A percentile compares a stretch with the other conserved stretches of the same genome.
phyloP scores from a whole-genome alignment of 73 alveolate genomes.

The Symbiodinium pilosum region DNA sequence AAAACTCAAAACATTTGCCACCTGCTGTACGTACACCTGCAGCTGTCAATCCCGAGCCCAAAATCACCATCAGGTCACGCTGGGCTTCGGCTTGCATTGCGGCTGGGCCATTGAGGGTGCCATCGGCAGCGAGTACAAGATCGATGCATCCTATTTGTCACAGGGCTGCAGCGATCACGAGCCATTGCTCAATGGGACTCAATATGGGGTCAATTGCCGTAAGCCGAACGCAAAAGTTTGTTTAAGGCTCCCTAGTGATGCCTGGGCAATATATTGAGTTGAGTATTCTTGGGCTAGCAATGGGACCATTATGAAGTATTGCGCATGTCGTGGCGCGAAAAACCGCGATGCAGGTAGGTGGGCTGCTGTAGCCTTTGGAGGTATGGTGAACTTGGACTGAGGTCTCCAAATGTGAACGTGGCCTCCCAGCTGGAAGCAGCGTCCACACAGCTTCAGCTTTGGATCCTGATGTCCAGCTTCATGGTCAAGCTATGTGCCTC shows the following conservation, averaged over 20 bases:
- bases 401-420: slow-evolving; percentile 95
- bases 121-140: slow-evolving; percentile 98
- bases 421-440: slow-evolving; percentile 95
- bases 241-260: too few species aligned
- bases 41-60: too few species aligned
- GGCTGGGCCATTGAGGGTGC: slow-evolving; percentile 99
- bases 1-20: too few species aligned
- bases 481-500: slow-evolving; percentile 70
- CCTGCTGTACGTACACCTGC: too few species aligned
- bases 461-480: slow-evolving; percentile 73
- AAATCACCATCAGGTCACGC: slow-evolving; percentile 96
- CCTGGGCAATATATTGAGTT: too few species aligned
- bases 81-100: slow-evolving; percentile 98
- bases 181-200: too few species aligned
- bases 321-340: too few species aligned
- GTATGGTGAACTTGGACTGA: not conserved
- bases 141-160: slow-evolving; percentile 98
- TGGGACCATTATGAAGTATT: too few species aligned
- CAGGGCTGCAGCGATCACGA: not conserved
- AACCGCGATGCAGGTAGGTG: not conserved
- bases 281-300: too few species aligned
- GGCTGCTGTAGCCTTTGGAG: not conserved
- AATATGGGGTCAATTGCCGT: too few species aligned
- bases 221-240: not conserved
- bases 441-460: slow-evolving; percentile 90